Conservation (phyloP, 1,284 basidiomycete genomes). For the Apiotrichum porosum region DNA sequence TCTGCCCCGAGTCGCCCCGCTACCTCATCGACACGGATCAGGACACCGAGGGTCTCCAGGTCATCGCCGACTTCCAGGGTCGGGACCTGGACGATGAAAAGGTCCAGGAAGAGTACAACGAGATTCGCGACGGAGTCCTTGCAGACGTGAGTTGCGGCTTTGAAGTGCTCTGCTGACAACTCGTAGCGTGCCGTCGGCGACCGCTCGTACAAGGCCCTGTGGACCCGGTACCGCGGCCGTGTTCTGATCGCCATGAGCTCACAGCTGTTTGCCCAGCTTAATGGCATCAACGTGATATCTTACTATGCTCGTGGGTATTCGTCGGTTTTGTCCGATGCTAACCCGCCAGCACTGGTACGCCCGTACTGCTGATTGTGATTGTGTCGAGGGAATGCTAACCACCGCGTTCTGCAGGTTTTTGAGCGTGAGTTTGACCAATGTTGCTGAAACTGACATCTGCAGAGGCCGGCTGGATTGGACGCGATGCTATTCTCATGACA, state of each 20-base stretch:
- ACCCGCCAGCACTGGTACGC: slow-evolving; percentile 25
- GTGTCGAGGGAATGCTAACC: no score
- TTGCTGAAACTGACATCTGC: slow-evolving; percentile 29
- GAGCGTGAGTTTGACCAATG: slow-evolving; percentile 57
- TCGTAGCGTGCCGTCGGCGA: slow-evolving; percentile 63
- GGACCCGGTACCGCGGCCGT: slow-evolving; percentile 79
- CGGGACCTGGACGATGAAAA: slow-evolving; percentile 67
- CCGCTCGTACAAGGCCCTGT: slow-evolving; percentile 77
- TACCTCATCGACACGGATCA: slow-evolving; percentile 89
- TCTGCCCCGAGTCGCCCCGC: slow-evolving; percentile 89
- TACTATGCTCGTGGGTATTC: slow-evolving; percentile 78
- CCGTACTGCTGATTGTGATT: slow-evolving; percentile 4
- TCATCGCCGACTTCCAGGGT: slow-evolving; percentile 87
- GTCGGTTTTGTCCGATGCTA: no score
- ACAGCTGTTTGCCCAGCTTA: slow-evolving; percentile 94
- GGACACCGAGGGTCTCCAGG: slow-evolving; percentile 78
- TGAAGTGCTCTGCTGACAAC: neutral
- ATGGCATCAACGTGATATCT: slow-evolving; percentile 89
- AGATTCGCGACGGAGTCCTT: slow-evolving; percentile 84
- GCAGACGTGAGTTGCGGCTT: slow-evolving; percentile 59
- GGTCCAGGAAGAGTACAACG: slow-evolving; percentile 80
- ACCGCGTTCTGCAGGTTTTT: slow-evolving; percentile 64
- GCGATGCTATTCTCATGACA: slow-evolving; percentile 94
- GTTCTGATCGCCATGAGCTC: slow-evolving; percentile 96
- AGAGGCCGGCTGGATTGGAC: slow-evolving; percentile 97